Evolutionary conservation across 164 flowering plant genomes (phyloP).

Genomic region (Magnolia sinica): DNA sequence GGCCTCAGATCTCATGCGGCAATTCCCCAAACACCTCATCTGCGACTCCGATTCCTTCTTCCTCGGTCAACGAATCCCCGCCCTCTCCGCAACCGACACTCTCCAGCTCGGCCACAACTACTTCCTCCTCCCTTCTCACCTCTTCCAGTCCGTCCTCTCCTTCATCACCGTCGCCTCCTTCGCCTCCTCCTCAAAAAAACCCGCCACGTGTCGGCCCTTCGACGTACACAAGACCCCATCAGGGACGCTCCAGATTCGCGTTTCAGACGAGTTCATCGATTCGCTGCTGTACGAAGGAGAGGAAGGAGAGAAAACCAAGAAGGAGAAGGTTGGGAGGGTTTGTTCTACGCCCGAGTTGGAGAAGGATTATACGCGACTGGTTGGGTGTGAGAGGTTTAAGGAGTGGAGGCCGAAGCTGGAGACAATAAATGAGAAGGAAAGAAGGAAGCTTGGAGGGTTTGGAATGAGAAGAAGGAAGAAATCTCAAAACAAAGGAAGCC

Average conservation of each 20-base stretch:
- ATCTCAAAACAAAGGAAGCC: background rate
- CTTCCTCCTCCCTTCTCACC: conserved; percentile 55
- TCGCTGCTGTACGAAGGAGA: conserved; percentile 31
- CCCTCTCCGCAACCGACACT: conserved; percentile 42
- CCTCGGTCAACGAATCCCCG: conserved; percentile 62
- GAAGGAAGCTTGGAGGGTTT: conserved; percentile 9
- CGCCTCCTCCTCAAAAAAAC: conserved; percentile 28
- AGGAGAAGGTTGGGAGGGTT: conserved; percentile 16
- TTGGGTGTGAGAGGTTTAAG: conserved; percentile 26
- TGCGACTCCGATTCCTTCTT: conserved; percentile 60
- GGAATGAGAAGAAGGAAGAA: conserved; percentile 20
- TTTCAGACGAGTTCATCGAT: conserved; percentile 60
- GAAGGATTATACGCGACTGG: conserved; percentile 54
- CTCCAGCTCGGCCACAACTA: conserved; percentile 63
- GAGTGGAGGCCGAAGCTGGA: conserved; percentile 67
- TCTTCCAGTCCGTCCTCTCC: conserved; percentile 56
- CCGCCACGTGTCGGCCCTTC: conserved; percentile 39
- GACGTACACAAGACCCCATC: conserved; percentile 42
- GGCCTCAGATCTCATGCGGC: conserved; percentile 48
- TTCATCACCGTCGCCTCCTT: conserved; percentile 56
- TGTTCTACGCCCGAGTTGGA: conserved; percentile 52
- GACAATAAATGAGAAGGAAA: conserved; percentile 38
- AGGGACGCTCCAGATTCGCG: conserved; percentile 48
- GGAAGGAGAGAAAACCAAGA: conserved; percentile 6
- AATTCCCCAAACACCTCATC: conserved; percentile 54